Evolutionary conservation across 352 stramenopile genomes (phyloP), one percentile per base, ranked within the genome.

Genomic region (Pythium dissotocum): DNA sequence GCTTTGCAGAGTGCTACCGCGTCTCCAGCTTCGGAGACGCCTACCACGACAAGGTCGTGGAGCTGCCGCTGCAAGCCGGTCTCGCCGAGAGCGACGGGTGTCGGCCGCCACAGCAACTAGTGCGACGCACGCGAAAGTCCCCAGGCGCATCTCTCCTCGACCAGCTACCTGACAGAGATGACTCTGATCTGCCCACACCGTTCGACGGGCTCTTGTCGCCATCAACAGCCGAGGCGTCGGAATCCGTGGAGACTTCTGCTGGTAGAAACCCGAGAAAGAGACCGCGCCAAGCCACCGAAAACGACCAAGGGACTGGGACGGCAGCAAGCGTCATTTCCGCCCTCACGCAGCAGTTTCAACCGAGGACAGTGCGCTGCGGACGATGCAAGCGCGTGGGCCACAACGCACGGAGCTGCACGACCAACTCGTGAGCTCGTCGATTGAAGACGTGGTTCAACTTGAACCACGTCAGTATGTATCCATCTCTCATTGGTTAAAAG

Each of bases 401-500:
- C 61, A 89, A 89, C 63, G 67, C 73, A 16, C 67, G 80, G 28
- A 89, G 80, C 57, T 89, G 80, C 57, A 72, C 77, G 10, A 42
- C 21, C 1, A 18, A 10, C 9, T 1, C 38, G 38, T 44, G 38
- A 44, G 2, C 38, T 13, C 12, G 13, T 30, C 4, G 28, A 30
- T 30, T 30, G 28, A 30, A 30, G 28, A 2, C 2, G 28, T 30
- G 28, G 28, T 30, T 30, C 28, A 30, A 30, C 2, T 30, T 30
- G 28, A 30, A 30, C 28, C 28, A 30, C 28, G 28, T 30, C 28
- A 30, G 28, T 30, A 30, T 30, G 28, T 30, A 30, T 30, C 28
- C 28, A 4, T 30, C 28, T 30, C 28, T 30, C 28, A 30, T 30
- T 30, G 28, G 28, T 30, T 4, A 4, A 30, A 30, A 30, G 1